phyloP scores from a whole-genome alignment of 192 early-diverging fungal species.

The Coemansia sp. region DNA sequence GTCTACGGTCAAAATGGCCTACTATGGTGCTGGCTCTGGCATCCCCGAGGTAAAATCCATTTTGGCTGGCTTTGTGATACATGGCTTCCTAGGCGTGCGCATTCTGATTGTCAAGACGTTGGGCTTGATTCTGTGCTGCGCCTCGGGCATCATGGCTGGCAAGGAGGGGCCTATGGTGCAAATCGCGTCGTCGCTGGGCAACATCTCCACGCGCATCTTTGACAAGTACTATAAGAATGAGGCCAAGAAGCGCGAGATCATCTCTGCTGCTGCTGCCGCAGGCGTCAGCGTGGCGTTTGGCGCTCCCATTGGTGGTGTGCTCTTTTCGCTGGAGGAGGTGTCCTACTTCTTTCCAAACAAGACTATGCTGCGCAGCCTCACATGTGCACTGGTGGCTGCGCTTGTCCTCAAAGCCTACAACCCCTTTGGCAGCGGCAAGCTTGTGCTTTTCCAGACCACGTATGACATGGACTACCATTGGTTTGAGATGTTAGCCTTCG shows the following conservation, averaged over 20 bases:
- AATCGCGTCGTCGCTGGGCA: slow-evolving; percentile 85
- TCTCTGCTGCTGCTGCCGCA: slow-evolving; percentile 88
- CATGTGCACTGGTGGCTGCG: slow-evolving; percentile 64
- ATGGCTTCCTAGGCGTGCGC: slow-evolving; percentile 84
- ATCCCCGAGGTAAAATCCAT: slow-evolving; percentile 96
- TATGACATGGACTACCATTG: slow-evolving; percentile 68
- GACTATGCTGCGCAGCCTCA: slow-evolving; percentile 65
- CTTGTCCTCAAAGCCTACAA: slow-evolving; percentile 57
- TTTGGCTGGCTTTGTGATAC: slow-evolving; percentile 90
- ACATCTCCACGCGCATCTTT: slow-evolving; percentile 81
- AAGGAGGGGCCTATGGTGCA: slow-evolving; percentile 96
- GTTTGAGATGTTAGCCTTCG: slow-evolving; percentile 68
- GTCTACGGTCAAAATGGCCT: slow-evolving; percentile 60
- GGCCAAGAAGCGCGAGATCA: slow-evolving; percentile 87
- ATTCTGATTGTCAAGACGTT: slow-evolving; percentile 89
- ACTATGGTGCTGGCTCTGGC: slow-evolving; percentile 91
- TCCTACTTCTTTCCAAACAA: slow-evolving; percentile 73
- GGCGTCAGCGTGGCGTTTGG: slow-evolving; percentile 96
- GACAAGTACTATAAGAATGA: slow-evolving; percentile 92
- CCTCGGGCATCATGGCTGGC: slow-evolving; percentile 83
- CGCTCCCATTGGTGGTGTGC: slow-evolving; percentile 92
- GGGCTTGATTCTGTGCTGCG: slow-evolving; percentile 80
- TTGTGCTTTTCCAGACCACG: slow-evolving; percentile 60
- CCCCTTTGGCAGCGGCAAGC: slow-evolving; percentile 55
- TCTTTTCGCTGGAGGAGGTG: slow-evolving; percentile 92